Base-by-base conservation (phyloP, 2,329 filamentous ascomycete species). In the Rhynchosporium graminicola region DNA sequence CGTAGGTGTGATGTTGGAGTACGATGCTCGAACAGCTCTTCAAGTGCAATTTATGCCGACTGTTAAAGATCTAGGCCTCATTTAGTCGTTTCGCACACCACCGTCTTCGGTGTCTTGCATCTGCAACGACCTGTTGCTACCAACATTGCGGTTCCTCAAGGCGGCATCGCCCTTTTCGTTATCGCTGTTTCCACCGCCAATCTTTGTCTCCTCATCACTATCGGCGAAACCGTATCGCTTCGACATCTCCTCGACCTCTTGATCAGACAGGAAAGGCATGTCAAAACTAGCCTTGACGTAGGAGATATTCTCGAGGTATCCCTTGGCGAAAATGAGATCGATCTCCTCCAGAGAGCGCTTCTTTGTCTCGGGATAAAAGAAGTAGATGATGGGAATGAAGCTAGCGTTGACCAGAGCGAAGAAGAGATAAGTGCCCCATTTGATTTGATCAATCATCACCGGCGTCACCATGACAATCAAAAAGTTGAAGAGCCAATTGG, bases 321-420 rank as follows among this genome's bases (percentile, higher is more conserved):
- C 83, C 76, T 86, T 86, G 71, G 80, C 74, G 78, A 89, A 88
- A 67, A 90, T 86, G 62, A 83, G 80, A 70, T 91, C 87, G 75
- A 91, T 85, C 72, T 90, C 87, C 74, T 90, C 87, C 38, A 90
- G 78, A 13, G 80, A 83, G 7, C 83, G 80, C 66, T 74, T 71
- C 69, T 79, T 77, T 3, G 83, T 84, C 70, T 85, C 83, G 0
- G 82, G 82, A 59, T 72, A 76, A 55, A 73, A 72, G 64, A 76
- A 70, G 68, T 75, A 77, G 64, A 77, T 76, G 55, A 77, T 65
- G 0, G 76, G 75, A 12, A 77, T 64, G 66, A 77, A 77, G 50
- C 65, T 72, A 12, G 74, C 74, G 61, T 77, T 77, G 40, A 76
- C 64, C 28, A 70, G 65, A 1, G 74, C 75, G 63, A 77, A 77